Conservation (phyloP, 2,329 filamentous ascomycete genomes). For the Scedosporium aurantiacum region DNA sequence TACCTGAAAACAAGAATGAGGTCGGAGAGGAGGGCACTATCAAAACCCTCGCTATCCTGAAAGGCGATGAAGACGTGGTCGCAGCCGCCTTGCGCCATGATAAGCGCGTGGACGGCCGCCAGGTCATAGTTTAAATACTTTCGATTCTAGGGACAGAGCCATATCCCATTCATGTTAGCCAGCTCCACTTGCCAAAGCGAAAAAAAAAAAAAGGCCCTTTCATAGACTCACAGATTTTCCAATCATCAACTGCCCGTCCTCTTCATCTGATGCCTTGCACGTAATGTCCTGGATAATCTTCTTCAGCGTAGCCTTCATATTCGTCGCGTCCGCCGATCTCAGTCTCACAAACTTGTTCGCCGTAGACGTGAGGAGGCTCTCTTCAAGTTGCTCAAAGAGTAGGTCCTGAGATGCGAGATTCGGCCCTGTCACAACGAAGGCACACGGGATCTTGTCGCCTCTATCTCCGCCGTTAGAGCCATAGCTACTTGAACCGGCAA, state of each 20-base stretch:
- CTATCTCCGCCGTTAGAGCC: constrained; percentile 12
- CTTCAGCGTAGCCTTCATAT: constrained; percentile 62
- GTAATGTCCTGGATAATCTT: constrained; percentile 60
- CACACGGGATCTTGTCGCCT: constrained; percentile 48
- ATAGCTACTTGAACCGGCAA: not conserved
- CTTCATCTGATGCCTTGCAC: constrained; percentile 31
- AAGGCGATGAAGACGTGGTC: constrained; percentile 60
- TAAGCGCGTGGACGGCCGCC: constrained; percentile 53
- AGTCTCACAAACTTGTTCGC: constrained; percentile 52
- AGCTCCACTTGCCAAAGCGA: not conserved
- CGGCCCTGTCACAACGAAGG: constrained; percentile 66
- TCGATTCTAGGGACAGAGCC: constrained; percentile 32
- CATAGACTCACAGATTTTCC: constrained; percentile 33
- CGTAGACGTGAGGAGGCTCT: constrained; percentile 35
- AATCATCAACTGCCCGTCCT: constrained; percentile 35
- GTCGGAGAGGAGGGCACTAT: constrained; percentile 60
- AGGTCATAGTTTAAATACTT: constrained; percentile 70
- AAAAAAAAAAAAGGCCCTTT: not conserved
- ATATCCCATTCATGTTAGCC: not conserved
- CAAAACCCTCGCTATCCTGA: constrained; percentile 75
- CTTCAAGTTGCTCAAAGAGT: constrained; percentile 60
- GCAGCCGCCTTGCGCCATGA: constrained; percentile 35
- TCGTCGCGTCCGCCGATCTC: constrained; percentile 59
- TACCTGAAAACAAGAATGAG: constrained; percentile 59
- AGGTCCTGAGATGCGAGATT: constrained; percentile 66